Evolutionary conservation across 164 flowering plant genomes (phyloP).

Genomic region (Magnolia kwangsiensis): DNA sequence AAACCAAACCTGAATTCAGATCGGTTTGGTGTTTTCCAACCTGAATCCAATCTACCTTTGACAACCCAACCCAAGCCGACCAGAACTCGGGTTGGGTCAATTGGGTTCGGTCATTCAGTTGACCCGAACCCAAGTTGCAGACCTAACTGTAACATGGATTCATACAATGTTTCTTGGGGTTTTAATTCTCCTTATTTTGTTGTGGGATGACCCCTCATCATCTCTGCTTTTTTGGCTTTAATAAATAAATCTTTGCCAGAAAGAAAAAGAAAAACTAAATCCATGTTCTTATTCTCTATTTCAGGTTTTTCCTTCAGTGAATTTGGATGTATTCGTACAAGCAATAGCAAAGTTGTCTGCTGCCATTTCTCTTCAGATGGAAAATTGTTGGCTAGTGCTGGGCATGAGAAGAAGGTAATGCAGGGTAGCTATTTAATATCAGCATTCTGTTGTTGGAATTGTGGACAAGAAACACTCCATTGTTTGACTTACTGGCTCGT

Average conservation of each 20-base stretch:
- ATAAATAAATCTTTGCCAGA: background rate
- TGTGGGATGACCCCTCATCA: too few relatives aligned
- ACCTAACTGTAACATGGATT: too few relatives aligned
- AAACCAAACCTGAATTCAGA: too few relatives aligned
- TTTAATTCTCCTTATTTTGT: background rate
- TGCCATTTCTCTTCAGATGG: slow-evolving; percentile 95
- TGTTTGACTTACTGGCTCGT: background rate
- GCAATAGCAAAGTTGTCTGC: slow-evolving; percentile 69
- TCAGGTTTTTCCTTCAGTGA: slow-evolving; percentile 76
- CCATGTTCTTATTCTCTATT: background rate
- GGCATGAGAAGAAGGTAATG: slow-evolving; percentile 83
- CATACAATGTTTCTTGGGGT: too few relatives aligned
- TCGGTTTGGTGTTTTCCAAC: too few relatives aligned
- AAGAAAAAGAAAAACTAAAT: background rate
- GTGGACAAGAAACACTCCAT: background rate
- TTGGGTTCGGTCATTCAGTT: too few relatives aligned
- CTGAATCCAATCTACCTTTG: too few relatives aligned
- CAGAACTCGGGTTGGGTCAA: too few relatives aligned
- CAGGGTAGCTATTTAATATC: background rate
- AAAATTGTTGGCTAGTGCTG: slow-evolving; percentile 79
- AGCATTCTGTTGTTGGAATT: background rate
- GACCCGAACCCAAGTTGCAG: too few relatives aligned
- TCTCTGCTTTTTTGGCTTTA: too few relatives aligned
- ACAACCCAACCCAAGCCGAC: too few relatives aligned
- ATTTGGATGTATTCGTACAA: slow-evolving; percentile 56